phyloP scores from a whole-genome alignment of 345 rosid species.

The Hibiscus tridactylites region DNA sequence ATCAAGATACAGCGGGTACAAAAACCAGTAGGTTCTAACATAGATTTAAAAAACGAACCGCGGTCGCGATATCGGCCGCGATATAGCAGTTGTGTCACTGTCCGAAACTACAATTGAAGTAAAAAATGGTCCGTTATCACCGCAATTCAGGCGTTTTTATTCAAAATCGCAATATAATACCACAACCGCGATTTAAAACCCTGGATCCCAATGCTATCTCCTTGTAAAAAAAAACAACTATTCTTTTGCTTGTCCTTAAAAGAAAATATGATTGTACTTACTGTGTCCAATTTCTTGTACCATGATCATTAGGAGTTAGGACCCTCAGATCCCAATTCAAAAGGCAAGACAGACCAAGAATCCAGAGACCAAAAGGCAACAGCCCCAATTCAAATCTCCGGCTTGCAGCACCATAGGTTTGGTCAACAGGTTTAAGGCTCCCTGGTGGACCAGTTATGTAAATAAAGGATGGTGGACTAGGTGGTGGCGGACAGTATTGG shows the following conservation, averaged over 20 bases:
- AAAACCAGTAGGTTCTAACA: not conserved
- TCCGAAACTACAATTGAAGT: no score
- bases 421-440: slow-evolving; percentile 43
- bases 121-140: no score
- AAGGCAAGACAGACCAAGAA: slow-evolving; percentile 24
- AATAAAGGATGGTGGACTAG: not conserved
- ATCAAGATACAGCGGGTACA: slow-evolving; percentile 1
- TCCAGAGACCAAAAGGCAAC: slow-evolving; percentile 31
- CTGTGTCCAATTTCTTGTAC: not conserved
- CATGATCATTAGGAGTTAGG: not conserved
- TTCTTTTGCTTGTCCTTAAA: not conserved
- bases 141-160: no score
- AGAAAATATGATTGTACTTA: not conserved
- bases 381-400: slow-evolving; percentile 17
- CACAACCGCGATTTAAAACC: no score
- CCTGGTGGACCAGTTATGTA: slow-evolving; percentile 26
- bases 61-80: no score
- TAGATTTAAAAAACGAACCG: no score
- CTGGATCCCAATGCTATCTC: not conserved
- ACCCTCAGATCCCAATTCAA: slow-evolving; percentile 1
- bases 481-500: not conserved
- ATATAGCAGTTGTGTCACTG: no score
- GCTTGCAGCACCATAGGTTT: slow-evolving; percentile 22
- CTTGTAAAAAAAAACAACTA: not conserved
- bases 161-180: no score